Percentiles rank a stretch among this genome's conserved stretches.
phyloP scores from a whole-genome alignment of 176 grass and related monocot genomes.

The Triticum urartu region DNA sequence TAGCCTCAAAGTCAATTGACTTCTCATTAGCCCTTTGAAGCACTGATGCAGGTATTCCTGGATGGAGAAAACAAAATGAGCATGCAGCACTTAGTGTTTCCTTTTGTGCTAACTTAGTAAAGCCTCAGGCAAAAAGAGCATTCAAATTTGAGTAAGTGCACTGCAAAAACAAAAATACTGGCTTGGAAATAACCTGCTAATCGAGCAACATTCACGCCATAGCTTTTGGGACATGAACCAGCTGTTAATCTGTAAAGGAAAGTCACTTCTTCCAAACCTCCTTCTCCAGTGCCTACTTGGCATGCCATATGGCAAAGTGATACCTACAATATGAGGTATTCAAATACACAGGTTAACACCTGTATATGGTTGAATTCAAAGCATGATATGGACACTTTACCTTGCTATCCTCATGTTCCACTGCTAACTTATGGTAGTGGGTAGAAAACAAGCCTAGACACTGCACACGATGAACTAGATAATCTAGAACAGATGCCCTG shows the following conservation, averaged over 20 bases:
- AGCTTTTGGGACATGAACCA: constrained; percentile 97
- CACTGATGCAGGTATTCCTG: constrained; percentile 80
- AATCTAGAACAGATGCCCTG: constrained; percentile 85
- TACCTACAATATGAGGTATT: constrained; percentile 51
- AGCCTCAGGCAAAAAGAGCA: not conserved
- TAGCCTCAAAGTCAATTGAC: constrained; percentile 78
- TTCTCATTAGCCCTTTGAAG: constrained; percentile 76
- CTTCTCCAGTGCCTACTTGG: constrained; percentile 58
- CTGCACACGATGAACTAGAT: constrained; percentile 68
- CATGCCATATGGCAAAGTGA: constrained; percentile 92
- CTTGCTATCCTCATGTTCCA: constrained; percentile 72
- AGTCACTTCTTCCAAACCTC: constrained; percentile 81
- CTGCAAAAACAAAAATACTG: constrained; percentile 4
- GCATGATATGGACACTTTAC: constrained; percentile 36
- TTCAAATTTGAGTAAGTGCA: constrained; percentile 8
- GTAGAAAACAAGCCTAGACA: constrained; percentile 97
- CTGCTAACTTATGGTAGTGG: constrained; percentile 86
- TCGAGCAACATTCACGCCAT: constrained; percentile 95
- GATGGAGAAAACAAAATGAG: constrained; percentile 21
- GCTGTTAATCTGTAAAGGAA: constrained; percentile 78
- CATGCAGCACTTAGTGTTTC: not conserved
- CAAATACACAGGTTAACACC: constrained; percentile 26
- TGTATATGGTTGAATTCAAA: constrained; percentile 10
- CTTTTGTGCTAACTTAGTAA: not conserved
- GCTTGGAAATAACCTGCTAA: constrained; percentile 67